Evolutionary conservation across 2,329 filamentous ascomycete genomes (phyloP), one percentile per base, ranked within the genome.

Genomic region (Arthrinium puccinioides): DNA sequence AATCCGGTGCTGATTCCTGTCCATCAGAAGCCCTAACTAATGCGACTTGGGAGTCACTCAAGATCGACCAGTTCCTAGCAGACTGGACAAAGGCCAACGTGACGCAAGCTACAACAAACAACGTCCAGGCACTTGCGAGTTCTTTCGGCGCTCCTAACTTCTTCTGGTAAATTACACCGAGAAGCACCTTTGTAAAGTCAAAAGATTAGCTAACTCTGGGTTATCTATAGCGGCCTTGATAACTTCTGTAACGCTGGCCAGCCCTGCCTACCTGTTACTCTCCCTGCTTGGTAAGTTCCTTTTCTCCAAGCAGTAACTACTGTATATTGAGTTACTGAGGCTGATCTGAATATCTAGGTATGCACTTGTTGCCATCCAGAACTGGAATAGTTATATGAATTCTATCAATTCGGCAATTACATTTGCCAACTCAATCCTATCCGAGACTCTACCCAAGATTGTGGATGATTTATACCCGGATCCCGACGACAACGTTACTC

Each of bases 341-440:
- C n/a, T n/a, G n/a, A n/a, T n/a, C n/a, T n/a, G n/a, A n/a, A n/a
- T n/a, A n/a, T n/a, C n/a, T n/a, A n/a, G n/a, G n/a, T 36, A 36
- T 19, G 33, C n/a, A 16, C 33, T 36, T n/a, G 15, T 36, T 9
- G 33, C 33, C 24, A 28, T 36, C 33, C 33, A 36, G 33, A 36
- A 36, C 33, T 36, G 33, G 33, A 36, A 36, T 24, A 36, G 33
- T 24, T 36, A 36, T 24, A 36, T 36, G 33, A 36, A 36, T 24
- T 36, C 33, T 23, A 4, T 36, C 24, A 36, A 36, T 24, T 27
- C 33, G 13, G 33, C 33, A 23, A 36, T 36, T 19, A 26, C 33
- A n/a, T 36, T 36, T 25, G 33, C 24, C 14, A 27, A 23, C 10
- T 27, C 23, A 23, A 36, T 36, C 18, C 20, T 36, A 8, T 20